phyloP scores from a whole-genome alignment of 768 basidiomycete genomes.

The Auricularia sp. region DNA sequence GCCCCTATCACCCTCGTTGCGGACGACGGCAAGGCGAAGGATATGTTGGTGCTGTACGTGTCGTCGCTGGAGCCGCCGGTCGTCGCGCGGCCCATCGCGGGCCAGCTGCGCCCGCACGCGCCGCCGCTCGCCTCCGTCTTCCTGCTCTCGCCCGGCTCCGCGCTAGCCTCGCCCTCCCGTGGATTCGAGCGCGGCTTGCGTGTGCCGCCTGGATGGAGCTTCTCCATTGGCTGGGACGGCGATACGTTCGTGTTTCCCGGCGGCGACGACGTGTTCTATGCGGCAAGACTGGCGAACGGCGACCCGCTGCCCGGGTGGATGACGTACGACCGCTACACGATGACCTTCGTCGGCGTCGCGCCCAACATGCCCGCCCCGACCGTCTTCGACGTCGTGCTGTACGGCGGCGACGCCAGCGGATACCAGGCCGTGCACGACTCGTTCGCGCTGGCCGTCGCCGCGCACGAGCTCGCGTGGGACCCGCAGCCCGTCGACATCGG shows the following conservation, averaged over 20 bases:
- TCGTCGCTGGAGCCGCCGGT: slow-evolving; percentile 47
- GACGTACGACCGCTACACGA: slow-evolving; percentile 48
- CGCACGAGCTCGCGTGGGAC: slow-evolving; percentile 35
- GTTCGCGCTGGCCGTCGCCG: slow-evolving; percentile 59
- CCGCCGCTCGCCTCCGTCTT: slow-evolving; percentile 70
- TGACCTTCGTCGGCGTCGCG: slow-evolving; percentile 72
- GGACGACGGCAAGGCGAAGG: slow-evolving; percentile 31
- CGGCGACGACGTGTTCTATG: slow-evolving; percentile 41
- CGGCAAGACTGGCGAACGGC: slow-evolving; percentile 54
- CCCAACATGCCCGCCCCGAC: slow-evolving; percentile 40
- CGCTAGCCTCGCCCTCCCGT: slow-evolving; percentile 29
- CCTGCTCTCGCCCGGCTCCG: slow-evolving; percentile 47
- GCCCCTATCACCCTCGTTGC: slow-evolving; percentile 50
- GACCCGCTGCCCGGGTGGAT: slow-evolving; percentile 68
- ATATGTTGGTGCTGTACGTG: slow-evolving; percentile 39
- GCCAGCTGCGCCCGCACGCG: slow-evolving; percentile 52
- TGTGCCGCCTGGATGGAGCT: slow-evolving; percentile 77
- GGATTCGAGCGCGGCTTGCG: slow-evolving; percentile 35
- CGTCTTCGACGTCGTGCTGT: slow-evolving; percentile 43
- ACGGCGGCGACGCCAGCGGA: slow-evolving; percentile 64
- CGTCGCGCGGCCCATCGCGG: slow-evolving; percentile 40
- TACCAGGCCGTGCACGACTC: slow-evolving; percentile 49
- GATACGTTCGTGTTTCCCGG: slow-evolving; percentile 42
- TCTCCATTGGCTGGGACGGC: slow-evolving; percentile 74
- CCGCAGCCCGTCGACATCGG: slow-evolving; percentile 30